These are phyloP conservation scores for Fusarium tupiense DNA, from an alignment of 2,329 filamentous ascomycete species.

Conservation along the genomic window DNA sequence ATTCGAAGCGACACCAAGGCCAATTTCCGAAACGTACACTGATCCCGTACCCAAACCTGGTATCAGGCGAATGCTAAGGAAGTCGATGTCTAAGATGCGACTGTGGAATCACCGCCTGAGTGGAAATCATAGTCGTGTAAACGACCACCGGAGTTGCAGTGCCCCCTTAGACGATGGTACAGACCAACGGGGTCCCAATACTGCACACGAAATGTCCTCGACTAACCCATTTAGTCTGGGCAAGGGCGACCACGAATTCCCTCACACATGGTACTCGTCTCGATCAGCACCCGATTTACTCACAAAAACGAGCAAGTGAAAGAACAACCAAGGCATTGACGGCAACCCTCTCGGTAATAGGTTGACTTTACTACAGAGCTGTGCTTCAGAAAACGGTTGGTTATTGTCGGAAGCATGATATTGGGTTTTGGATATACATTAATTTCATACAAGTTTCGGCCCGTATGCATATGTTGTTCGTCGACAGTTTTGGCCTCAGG, in stretches of 20 bases:
- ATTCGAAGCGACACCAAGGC: neutral
- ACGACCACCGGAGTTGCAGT: neutral
- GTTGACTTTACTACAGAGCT: neutral
- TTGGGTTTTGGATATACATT: neutral
- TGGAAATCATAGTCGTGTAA: neutral
- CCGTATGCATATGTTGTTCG: too few species aligned
- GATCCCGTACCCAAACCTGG: neutral
- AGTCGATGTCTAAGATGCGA: neutral
- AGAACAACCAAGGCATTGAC: neutral
- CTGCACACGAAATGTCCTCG: neutral
- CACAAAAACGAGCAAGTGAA: neutral
- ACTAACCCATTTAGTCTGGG: neutral
- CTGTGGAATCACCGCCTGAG: neutral
- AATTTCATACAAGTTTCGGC: too few species aligned
- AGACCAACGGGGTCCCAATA: neutral
- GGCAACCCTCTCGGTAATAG: neutral
- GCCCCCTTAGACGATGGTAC: neutral
- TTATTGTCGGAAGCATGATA: neutral
- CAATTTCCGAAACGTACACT: neutral
- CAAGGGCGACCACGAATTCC: neutral
- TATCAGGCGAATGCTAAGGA: neutral
- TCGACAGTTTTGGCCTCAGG: too few species aligned
- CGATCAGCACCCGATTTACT: neutral
- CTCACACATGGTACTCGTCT: neutral
- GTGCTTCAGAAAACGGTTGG: neutral